Evolutionary conservation across 2,329 filamentous ascomycete genomes (phyloP), one percentile per base, ranked within the genome.

Genomic region (Pseudogymnoascus sp.): DNA sequence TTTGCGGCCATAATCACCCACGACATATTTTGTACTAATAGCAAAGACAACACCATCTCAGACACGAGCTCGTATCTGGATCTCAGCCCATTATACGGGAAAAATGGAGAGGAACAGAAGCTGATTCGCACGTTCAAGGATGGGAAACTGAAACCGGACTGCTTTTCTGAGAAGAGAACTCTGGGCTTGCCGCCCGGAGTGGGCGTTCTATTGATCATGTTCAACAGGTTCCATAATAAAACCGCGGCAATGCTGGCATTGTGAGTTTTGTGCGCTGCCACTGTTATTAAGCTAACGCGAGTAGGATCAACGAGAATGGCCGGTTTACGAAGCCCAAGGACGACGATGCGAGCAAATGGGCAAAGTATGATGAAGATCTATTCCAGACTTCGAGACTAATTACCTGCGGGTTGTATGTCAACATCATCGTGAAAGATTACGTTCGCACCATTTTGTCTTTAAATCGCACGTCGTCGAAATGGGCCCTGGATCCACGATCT

Each of bases 211-310:
- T 74, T 92, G 29, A 81, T 92, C 73, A 90, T 92, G 88, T 87
- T 91, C 75, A 88, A 87, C 68, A 75, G 85, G 57, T 95, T 94
- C 75, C 93, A 97, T 75, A 97, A 97, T 74, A 82, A 94, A 66
- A 84, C 92, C 0, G 92, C 89, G 1, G 82, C 85, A 60, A 88
- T 93, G 64, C 77, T 97, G 15, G 89, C 89, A 0, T 76, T 81
- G 69, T 71, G 61, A 66, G 68, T 36, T n/a, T 6, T 10, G 1
- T 37, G n/a, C 4, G 13, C 13, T 15, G 61, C 66, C 21, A 66
- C 24, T 35, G 1, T 54, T n/a, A 54, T 54, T 1, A 35, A 39
- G 5, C 58, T 59, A 17, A 63, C 7, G 17, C 21, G 17, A 15
- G n/a, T 37, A 70, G 68, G n/a, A 93, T 97, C 74, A 96, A 97